Percentiles rank a stretch among this genome's conserved stretches.
Conservation (phyloP, 2,329 filamentous ascomycete genomes). For the Furcasterigmium sp. region DNA sequence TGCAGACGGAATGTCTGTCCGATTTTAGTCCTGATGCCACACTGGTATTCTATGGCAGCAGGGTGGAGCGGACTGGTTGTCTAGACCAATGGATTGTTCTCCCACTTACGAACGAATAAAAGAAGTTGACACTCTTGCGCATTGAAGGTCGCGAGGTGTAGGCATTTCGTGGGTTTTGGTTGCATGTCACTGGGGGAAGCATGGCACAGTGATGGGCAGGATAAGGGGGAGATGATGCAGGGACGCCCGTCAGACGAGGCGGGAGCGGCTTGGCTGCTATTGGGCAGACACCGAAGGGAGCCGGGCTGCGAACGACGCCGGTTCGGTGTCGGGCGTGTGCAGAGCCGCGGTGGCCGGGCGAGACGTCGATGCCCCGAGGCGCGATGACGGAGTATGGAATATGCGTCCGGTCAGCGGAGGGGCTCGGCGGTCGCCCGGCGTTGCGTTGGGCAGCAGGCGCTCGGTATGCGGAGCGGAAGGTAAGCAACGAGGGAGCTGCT, state of each 20-base stretch:
- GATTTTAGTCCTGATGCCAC: slow-evolving; percentile 59
- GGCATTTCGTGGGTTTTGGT: slow-evolving; percentile 50
- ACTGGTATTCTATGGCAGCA: slow-evolving; percentile 49
- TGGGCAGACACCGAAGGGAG: background rate
- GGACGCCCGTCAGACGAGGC: background rate
- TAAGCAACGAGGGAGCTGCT: too few relatives aligned
- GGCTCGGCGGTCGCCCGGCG: too few relatives aligned
- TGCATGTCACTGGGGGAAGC: background rate
- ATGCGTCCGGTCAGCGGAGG: too few relatives aligned
- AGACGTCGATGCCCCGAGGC: too few relatives aligned
- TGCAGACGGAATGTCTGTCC: slow-evolving; percentile 56
- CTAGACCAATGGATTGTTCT: slow-evolving; percentile 59
- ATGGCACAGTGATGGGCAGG: background rate
- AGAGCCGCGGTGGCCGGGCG: background rate
- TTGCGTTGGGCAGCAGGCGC: too few relatives aligned
- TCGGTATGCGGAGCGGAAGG: too few relatives aligned
- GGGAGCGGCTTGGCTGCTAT: background rate
- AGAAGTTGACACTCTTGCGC: slow-evolving; percentile 55
- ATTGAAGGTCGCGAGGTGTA: slow-evolving; percentile 54
- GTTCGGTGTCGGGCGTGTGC: background rate
- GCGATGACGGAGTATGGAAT: too few relatives aligned
- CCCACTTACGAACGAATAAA: slow-evolving; percentile 55
- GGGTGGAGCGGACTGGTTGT: slow-evolving; percentile 65
- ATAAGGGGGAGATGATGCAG: background rate
- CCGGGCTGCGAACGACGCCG: background rate